These are phyloP conservation scores for Paraurostyla sp. DNA, from an alignment of 73 alveolate genomes.

Conservation along the genomic window DNA sequence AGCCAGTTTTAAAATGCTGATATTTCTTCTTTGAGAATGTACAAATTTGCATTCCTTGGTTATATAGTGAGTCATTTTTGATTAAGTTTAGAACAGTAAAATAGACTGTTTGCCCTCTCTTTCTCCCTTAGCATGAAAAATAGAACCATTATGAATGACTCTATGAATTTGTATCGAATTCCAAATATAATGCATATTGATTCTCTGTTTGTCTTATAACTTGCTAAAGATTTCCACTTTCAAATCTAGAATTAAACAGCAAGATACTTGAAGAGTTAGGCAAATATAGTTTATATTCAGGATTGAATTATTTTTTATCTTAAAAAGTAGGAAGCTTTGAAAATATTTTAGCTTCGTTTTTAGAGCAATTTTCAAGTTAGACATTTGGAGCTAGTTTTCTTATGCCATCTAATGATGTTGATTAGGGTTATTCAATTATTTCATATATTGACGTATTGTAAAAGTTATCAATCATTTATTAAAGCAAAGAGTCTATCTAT, in stretches of 20 bases:
- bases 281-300: slow-evolving; percentile 22
- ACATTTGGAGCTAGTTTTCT: slow-evolving; percentile 59
- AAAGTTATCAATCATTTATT: not conserved
- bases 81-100: slow-evolving; percentile 82
- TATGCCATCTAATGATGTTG: not conserved
- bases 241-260: slow-evolving; percentile 88
- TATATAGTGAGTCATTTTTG: slow-evolving; percentile 86
- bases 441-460: not conserved
- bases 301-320: slow-evolving; percentile 9
- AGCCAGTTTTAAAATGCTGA: slow-evolving; percentile 35
- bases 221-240: slow-evolving; percentile 79
- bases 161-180: slow-evolving; percentile 87
- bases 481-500: not conserved
- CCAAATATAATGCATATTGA: slow-evolving; percentile 80
- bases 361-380: slow-evolving; percentile 48
- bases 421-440: slow-evolving; percentile 14
- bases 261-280: slow-evolving; percentile 61
- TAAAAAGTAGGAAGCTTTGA: not conserved
- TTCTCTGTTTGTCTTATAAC: slow-evolving; percentile 59
- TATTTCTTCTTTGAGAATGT: slow-evolving; percentile 66
- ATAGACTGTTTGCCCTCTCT: slow-evolving; percentile 76
- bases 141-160: slow-evolving; percentile 91
- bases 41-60: slow-evolving; percentile 89
- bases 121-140: slow-evolving; percentile 78
- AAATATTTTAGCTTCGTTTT: slow-evolving; percentile 54